A percentile compares a stretch with the other conserved stretches of the same genome.
phyloP scores from a whole-genome alignment of 345 rosid species.

The Camelina sativa region DNA sequence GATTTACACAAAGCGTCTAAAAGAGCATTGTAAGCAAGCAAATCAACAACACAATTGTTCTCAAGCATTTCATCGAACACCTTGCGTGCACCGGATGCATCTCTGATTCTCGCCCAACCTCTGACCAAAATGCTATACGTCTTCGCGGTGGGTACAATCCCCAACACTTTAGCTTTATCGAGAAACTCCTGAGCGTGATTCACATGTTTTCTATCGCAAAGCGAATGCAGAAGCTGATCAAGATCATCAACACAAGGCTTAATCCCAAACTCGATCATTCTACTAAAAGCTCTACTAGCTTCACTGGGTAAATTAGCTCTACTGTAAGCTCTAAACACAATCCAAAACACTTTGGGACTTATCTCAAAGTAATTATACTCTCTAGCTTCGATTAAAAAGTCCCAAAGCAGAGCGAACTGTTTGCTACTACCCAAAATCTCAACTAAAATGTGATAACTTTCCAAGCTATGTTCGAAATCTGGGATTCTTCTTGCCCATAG shows the following conservation, averaged over 20 bases:
- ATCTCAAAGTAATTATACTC: constrained; percentile 53
- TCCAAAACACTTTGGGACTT: constrained; percentile 62
- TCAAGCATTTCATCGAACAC: constrained; percentile 82
- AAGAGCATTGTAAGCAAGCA: constrained; percentile 70
- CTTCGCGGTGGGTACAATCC: constrained; percentile 51
- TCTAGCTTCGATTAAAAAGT: constrained; percentile 68
- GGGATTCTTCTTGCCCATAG: constrained; percentile 79
- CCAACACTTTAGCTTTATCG: constrained; percentile 48
- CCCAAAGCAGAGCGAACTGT: constrained; percentile 82
- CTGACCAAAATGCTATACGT: constrained; percentile 67
- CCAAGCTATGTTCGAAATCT: constrained; percentile 60
- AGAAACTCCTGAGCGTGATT: constrained; percentile 62
- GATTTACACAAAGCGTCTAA: constrained; percentile 74
- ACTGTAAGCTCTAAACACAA: constrained; percentile 76
- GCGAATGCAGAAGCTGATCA: constrained; percentile 61
- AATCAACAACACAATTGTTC: constrained; percentile 51
- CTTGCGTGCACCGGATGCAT: constrained; percentile 51
- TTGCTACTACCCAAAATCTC: constrained; percentile 68
- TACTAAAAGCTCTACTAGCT: constrained; percentile 70
- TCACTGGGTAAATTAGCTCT: constrained; percentile 74
- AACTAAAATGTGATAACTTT: constrained; percentile 70
- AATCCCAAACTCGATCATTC: constrained; percentile 84
- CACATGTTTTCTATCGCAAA: constrained; percentile 73
- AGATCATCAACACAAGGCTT: constrained; percentile 65
- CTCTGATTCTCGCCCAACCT: constrained; percentile 66